Percentiles rank a stretch among this genome's conserved stretches.
These are phyloP conservation scores for Calonectria pteridis DNA, from an alignment of 2,329 filamentous ascomycete genomes.

Conservation along the genomic window DNA sequence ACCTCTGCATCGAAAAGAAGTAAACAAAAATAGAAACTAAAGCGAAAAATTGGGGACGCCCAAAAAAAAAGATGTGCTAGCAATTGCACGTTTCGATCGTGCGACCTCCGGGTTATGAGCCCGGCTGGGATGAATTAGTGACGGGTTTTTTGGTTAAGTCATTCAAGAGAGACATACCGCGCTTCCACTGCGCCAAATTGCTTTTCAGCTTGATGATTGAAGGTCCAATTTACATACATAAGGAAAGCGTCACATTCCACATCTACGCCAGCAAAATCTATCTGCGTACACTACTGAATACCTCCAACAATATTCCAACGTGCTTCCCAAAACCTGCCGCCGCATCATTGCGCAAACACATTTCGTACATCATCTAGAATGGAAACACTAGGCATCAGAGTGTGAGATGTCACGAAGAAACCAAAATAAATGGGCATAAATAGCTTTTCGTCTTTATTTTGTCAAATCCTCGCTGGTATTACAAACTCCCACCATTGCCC, in stretches of 20 bases:
- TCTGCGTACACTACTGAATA: not conserved
- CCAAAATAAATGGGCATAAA: conserved; percentile 26
- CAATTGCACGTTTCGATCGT: conserved; percentile 28
- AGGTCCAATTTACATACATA: not conserved
- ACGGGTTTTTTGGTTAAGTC: not conserved
- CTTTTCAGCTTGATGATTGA: not conserved
- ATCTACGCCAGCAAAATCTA: not conserved
- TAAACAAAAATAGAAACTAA: not conserved
- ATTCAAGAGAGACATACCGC: not conserved
- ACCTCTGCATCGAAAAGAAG: not conserved
- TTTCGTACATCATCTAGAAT: not conserved
- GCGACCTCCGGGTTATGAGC: conserved; percentile 27
- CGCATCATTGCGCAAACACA: not conserved
- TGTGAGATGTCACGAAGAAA: conserved; percentile 8
- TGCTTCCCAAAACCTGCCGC: too few species aligned
- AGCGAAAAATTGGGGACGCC: not conserved
- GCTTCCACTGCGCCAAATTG: conserved; percentile 28
- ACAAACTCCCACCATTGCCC: conserved; percentile 32
- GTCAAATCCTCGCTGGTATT: conserved; percentile 36
- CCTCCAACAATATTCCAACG: not conserved
- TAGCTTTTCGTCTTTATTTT: conserved; percentile 36
- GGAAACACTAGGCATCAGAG: not conserved
- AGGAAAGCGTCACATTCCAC: not conserved
- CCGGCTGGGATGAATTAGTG: conserved; percentile 5
- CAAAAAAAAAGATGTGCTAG: conserved; percentile 10